Conservation (phyloP, 2,329 filamentous ascomycete genomes). For the Parascedosporium putredinis region DNA sequence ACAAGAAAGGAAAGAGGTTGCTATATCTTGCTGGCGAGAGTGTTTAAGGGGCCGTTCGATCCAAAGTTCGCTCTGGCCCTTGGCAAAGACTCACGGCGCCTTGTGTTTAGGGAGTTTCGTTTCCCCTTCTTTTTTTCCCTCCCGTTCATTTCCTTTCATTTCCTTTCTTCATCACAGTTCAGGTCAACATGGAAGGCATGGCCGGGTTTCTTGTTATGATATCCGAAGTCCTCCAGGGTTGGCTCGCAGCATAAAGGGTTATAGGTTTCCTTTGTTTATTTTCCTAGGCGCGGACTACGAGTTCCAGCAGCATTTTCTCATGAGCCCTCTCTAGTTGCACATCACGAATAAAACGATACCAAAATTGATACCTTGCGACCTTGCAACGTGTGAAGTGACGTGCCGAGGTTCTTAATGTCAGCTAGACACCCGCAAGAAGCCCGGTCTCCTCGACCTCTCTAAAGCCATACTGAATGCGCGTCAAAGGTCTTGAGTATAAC, state of each 20-base stretch:
- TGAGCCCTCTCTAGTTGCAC: not conserved
- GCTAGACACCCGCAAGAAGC: too few relatives aligned
- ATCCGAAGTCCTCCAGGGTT: constrained; percentile 1
- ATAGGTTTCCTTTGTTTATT: not conserved
- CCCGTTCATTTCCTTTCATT: not conserved
- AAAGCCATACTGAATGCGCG: too few relatives aligned
- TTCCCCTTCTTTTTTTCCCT: not conserved
- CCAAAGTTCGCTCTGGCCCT: not conserved
- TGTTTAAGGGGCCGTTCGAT: not conserved
- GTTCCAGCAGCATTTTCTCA: not conserved
- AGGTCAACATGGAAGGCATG: not conserved
- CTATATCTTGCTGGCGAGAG: not conserved
- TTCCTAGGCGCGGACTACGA: not conserved
- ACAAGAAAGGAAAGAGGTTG: not conserved
- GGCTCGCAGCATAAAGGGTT: constrained; percentile 1
- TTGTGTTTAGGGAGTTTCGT: too few relatives aligned
- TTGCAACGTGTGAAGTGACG: too few relatives aligned
- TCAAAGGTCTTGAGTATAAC: not conserved
- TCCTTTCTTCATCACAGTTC: not conserved
- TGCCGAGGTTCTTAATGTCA: too few relatives aligned
- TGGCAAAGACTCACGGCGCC: too few relatives aligned
- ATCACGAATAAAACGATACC: too few relatives aligned
- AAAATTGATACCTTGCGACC: too few relatives aligned
- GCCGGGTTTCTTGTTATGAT: not conserved
- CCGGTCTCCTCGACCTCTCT: too few relatives aligned